Evolutionary conservation across 345 rosid genomes (phyloP).

Genomic region (Xanthoceras sorbifolium): DNA sequence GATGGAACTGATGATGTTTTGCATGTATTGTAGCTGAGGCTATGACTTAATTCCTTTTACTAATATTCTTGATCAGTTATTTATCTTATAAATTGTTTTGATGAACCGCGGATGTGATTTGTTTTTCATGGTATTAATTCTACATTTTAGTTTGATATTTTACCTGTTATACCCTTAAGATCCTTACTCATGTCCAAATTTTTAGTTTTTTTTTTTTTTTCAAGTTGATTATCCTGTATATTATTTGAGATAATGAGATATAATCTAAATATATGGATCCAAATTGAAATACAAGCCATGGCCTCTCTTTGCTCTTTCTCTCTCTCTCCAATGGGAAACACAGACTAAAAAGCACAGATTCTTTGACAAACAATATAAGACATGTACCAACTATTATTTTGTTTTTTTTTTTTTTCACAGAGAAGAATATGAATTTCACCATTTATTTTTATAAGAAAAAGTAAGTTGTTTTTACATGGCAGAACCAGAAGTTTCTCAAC

Average conservation of each 20-base stretch:
- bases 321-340: conserved; percentile 12
- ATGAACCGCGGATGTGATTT: not conserved
- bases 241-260: not conserved
- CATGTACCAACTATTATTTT: not conserved
- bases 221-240: not conserved
- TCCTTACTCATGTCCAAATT: not conserved
- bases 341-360: conserved; percentile 8
- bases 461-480: too few relatives aligned
- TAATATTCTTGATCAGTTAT: not conserved
- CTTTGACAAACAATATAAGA: conserved; percentile 24
- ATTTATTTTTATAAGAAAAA: not conserved
- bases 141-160: not conserved
- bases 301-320: not conserved
- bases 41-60: not conserved
- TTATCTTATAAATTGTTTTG: not conserved
- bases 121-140: not conserved
- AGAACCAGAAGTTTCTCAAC: too few relatives aligned
- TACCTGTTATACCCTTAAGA: not conserved
- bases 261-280: not conserved
- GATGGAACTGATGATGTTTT: not conserved
- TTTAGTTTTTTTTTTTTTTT: not conserved
- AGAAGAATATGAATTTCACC: not conserved
- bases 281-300: not conserved
- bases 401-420: not conserved
- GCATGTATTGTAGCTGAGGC: not conserved